phyloP scores from a whole-genome alignment of 768 basidiomycete species.

The Hirschioporus abietinus region DNA sequence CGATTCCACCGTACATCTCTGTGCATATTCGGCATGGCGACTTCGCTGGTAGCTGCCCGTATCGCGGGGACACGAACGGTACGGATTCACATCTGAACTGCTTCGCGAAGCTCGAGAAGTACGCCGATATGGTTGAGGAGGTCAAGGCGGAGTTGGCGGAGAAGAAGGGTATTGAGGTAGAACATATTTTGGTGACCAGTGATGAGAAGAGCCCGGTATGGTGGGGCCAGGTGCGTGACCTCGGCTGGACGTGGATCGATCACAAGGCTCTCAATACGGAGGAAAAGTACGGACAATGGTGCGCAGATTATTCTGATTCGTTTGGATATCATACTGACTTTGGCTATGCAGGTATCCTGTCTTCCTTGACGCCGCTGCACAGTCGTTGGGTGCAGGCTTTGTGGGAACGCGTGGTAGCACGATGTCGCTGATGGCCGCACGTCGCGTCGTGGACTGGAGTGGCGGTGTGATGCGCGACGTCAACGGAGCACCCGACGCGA shows the following conservation, averaged over 20 bases:
- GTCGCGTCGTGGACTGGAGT: constrained; percentile 65
- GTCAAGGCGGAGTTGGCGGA: constrained; percentile 43
- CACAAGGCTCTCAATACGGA: constrained; percentile 38
- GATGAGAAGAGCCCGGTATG: constrained; percentile 52
- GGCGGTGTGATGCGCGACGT: constrained; percentile 46
- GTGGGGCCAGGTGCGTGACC: constrained; percentile 44
- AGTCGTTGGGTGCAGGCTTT: constrained; percentile 61
- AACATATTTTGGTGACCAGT: constrained; percentile 58
- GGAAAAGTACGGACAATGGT: constrained; percentile 47
- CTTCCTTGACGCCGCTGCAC: constrained; percentile 69
- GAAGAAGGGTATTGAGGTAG: constrained; percentile 39
- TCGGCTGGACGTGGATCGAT: constrained; percentile 51
- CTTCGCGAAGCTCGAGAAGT: constrained; percentile 38
- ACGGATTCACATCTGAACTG: constrained; percentile 24
- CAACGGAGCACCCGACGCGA: constrained; percentile 39
- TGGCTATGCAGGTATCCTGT: constrained; percentile 53
- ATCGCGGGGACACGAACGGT: constrained; percentile 1
- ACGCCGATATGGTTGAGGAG: constrained; percentile 51
- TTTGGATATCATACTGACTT: constrained; percentile 1
- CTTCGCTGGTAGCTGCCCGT: constrained; percentile 28
- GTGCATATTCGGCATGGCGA: constrained; percentile 27
- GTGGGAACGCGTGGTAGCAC: constrained; percentile 70
- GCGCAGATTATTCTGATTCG: constrained; percentile 13
- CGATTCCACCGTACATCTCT: constrained; percentile 16
- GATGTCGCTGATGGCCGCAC: constrained; percentile 60